Evolutionary conservation across 2,329 filamentous ascomycete species (phyloP), one percentile per base, ranked within the genome.

Genomic region (Podosphaera fusca): DNA sequence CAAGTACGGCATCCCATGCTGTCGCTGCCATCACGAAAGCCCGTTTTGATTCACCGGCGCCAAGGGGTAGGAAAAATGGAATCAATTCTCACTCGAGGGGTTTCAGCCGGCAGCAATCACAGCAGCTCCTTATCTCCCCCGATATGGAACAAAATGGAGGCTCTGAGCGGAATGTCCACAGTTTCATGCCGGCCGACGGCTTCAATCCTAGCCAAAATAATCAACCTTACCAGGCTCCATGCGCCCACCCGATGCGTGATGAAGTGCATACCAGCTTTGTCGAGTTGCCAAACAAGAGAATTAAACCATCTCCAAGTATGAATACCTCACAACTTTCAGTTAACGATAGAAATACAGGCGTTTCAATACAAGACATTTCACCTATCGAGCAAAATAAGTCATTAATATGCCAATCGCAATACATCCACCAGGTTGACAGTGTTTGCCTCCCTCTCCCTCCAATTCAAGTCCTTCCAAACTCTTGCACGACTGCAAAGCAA

Each of bases 21-120:
- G 86, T 98, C 58, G 89, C 88, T 60, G 90, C 92, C 58, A 94
- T 98, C 69, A 95, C 87, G 77, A 95, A 96, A 72, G 90, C 92
- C 14, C 80, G 90, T 10, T 84, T 95, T 64, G 89, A 95, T 67
- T 95, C 89, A 1, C 88, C 89, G 1, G 83, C 78, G 6, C 84
- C 84, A 3, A 75, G 85, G 59, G 74, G 72, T 58, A 42, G 38
- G 38, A 77, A 78, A 52, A 73, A 73, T 21, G 70, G 70, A 36
- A 77, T 81, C 31, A 76, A 82, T 47, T 79, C 84, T 0, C 76
- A 14, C 14, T 9, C 8, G 3, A n/a, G 81, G 42, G 81, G 82
- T 62, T 84, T 85, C 63, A 82, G 80, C 66, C 78, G 84, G 57
- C 82, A 85, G 3, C 84, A 82, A 1, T 81, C 82, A 68, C 82